A percentile compares a stretch with the other conserved stretches of the same genome.
Conservation (phyloP, 1,284 basidiomycete species). For the Cutaneotrichosporon dermatis region DNA sequence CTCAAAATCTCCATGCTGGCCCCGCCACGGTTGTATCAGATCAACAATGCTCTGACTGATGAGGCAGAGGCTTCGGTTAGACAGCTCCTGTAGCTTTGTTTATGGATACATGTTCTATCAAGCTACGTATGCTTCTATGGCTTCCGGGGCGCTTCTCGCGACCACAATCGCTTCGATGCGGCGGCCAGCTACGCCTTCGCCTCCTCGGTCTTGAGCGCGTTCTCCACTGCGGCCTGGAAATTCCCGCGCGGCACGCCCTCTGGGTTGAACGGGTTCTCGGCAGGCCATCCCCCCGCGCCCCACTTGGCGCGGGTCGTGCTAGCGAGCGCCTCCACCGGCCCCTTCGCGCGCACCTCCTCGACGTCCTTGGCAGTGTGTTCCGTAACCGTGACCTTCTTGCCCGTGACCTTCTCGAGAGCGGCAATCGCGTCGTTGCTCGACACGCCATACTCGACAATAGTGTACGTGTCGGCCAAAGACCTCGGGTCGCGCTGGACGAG, state of each 20-base stretch:
- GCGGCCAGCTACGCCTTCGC: not conserved
- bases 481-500: not conserved
- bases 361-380: conserved; percentile 3
- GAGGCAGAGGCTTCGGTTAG: too few relatives aligned
- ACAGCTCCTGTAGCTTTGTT: too few relatives aligned
- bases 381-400: not conserved
- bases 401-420: conserved; percentile 1
- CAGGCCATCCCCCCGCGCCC: conserved; percentile 80
- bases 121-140: too few relatives aligned
- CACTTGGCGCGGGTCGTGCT: conserved; percentile 64
- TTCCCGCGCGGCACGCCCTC: not conserved
- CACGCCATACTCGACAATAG: conserved; percentile 5
- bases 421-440: conserved; percentile 9
- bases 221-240: not conserved
- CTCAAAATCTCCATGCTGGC: too few relatives aligned
- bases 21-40: too few relatives aligned
- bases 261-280: conserved; percentile 65
- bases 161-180: not conserved
- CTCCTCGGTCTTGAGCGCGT: not conserved
- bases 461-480: not conserved
- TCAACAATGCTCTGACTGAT: too few relatives aligned
- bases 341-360: conserved; percentile 22
- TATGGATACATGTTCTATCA: too few relatives aligned
- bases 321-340: conserved; percentile 57
- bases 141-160: too few relatives aligned